Evolutionary conservation across 148 eudicot genomes (phyloP).

Genomic region (Heliamphora exappendiculata): DNA sequence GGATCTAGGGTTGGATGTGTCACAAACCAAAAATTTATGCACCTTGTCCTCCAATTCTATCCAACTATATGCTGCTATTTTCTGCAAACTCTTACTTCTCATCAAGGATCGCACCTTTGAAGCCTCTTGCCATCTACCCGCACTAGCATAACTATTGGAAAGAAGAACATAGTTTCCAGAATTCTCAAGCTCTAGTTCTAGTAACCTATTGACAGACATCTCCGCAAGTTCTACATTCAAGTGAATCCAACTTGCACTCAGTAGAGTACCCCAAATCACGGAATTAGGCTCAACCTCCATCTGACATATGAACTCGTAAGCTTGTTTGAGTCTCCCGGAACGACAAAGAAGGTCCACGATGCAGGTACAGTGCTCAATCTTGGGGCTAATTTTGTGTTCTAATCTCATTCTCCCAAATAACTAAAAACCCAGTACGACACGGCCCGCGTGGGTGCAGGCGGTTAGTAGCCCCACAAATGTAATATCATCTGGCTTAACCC

Average conservation of each 20-base stretch:
- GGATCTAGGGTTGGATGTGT: constrained; percentile 31
- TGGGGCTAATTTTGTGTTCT: constrained; percentile 31
- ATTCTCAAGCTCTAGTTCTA: constrained; percentile 47
- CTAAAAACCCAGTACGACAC: constrained; percentile 38
- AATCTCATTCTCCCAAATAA: constrained; percentile 35
- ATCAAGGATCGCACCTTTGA: constrained; percentile 27
- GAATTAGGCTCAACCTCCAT: constrained; percentile 49
- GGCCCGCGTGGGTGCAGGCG: constrained; percentile 55
- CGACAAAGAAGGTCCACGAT: constrained; percentile 52
- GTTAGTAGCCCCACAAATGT: constrained; percentile 51
- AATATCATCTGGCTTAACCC: constrained; percentile 33
- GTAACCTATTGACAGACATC: constrained; percentile 32
- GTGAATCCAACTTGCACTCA: constrained; percentile 40
- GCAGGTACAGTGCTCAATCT: constrained; percentile 55
- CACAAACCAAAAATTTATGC: constrained; percentile 47
- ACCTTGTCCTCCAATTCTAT: constrained; percentile 42
- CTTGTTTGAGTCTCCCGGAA: constrained; percentile 37
- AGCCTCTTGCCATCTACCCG: constrained; percentile 53
- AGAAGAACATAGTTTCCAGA: constrained; percentile 53
- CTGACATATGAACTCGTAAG: constrained; percentile 37
- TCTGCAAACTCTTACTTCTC: constrained; percentile 34
- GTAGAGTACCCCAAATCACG: constrained; percentile 54
- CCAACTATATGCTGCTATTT: constrained; percentile 54
- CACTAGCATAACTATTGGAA: constrained; percentile 40
- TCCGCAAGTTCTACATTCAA: constrained; percentile 42